These are phyloP conservation scores for Mycena haematopus DNA, from an alignment of 768 basidiomycete species.

Conservation along the genomic window DNA sequence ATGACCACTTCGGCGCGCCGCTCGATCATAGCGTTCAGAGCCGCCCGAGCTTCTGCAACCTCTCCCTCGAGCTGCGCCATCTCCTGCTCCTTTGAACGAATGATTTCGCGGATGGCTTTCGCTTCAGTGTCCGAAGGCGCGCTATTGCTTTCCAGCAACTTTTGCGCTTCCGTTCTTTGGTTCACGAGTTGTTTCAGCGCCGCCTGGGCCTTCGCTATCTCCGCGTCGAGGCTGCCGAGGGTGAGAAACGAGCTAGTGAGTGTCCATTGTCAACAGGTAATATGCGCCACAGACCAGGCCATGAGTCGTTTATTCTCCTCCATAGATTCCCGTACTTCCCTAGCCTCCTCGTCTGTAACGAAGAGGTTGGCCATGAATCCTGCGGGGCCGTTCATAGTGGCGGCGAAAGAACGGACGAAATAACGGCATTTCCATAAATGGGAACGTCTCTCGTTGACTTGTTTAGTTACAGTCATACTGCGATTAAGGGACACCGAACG, in stretches of 20 bases:
- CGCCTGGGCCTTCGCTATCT: constrained; percentile 29
- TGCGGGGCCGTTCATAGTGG: constrained; percentile 15
- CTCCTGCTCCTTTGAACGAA: constrained; percentile 24
- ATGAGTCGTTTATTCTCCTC: constrained; percentile 25
- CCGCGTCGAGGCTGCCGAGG: constrained; percentile 27
- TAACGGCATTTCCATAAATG: constrained; percentile 3
- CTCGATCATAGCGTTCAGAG: constrained; percentile 14
- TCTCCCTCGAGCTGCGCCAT: constrained; percentile 27
- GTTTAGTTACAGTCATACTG: too few relatives aligned
- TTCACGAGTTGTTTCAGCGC: constrained; percentile 26
- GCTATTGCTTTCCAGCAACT: constrained; percentile 27
- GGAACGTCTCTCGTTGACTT: not conserved
- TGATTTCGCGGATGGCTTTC: constrained; percentile 28
- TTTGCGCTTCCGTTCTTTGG: constrained; percentile 27
- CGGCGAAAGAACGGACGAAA: not conserved
- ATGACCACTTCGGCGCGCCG: constrained; percentile 6
- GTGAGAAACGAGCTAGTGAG: not conserved
- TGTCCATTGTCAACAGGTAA: not conserved
- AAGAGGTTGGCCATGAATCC: constrained; percentile 24
- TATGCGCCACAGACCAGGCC: constrained; percentile 16
- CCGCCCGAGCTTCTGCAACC: constrained; percentile 12
- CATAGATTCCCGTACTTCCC: constrained; percentile 9
- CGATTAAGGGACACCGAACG: too few relatives aligned
- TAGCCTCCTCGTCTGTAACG: constrained; percentile 20
- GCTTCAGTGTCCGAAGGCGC: constrained; percentile 26